Conservation (phyloP, 1,284 basidiomycete genomes). For the Trichosporon sp. region DNA sequence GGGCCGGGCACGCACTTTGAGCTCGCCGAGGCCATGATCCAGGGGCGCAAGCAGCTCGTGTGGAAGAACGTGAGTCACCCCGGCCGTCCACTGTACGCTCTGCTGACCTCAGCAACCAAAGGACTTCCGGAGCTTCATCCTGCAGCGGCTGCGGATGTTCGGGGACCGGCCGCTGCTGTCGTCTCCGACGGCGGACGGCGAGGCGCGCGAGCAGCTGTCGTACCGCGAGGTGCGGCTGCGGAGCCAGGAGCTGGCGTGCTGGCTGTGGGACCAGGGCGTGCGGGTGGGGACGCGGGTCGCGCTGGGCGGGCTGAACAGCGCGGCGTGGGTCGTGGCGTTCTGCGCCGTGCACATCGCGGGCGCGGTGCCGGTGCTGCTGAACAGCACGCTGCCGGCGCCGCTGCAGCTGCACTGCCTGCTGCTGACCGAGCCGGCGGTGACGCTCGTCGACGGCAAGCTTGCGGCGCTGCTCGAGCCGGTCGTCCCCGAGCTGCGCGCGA, state of each 20-base stretch:
- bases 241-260: constrained; percentile 23
- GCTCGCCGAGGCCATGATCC: constrained; percentile 10
- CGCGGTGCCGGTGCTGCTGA: constrained; percentile 33
- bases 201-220: constrained; percentile 18
- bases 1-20: constrained; percentile 15
- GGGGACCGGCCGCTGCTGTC: neutral
- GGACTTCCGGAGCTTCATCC: constrained; percentile 1
- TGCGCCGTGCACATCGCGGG: constrained; percentile 37
- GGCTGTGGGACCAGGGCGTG: constrained; percentile 30
- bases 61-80: constrained; percentile 13
- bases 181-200: neutral
- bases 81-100: neutral
- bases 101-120: neutral
- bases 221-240: constrained; percentile 29
- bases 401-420: constrained; percentile 25
- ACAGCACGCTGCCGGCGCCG: constrained; percentile 32
- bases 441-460: constrained; percentile 30
- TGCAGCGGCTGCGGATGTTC: neutral
- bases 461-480: neutral
- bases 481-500: neutral
- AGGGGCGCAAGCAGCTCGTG: constrained; percentile 11
- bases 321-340: constrained; percentile 31
- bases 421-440: constrained; percentile 24
- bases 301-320: constrained; percentile 34
- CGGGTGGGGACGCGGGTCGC: constrained; percentile 32